A percentile compares a stretch with the other conserved stretches of the same genome.
Evolutionary conservation across 139 green algal species (phyloP).

Genomic region (Micromonas commoda): DNA sequence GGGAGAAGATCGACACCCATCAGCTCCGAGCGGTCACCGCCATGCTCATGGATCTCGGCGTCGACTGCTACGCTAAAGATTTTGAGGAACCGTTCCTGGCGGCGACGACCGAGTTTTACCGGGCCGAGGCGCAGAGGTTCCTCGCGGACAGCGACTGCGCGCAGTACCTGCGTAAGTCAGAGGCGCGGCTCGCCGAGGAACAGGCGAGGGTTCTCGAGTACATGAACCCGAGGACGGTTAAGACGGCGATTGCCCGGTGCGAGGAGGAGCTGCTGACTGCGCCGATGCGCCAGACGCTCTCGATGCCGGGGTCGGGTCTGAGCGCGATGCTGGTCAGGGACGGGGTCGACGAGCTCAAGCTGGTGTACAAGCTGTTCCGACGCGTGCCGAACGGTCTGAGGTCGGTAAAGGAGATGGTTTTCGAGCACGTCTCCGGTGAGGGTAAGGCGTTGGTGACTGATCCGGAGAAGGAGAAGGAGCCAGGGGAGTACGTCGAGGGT

Average conservation of each 20-base stretch:
- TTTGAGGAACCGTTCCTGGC: slow-evolving; percentile 87
- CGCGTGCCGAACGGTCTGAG: slow-evolving; percentile 63
- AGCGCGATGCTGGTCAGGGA: neutral
- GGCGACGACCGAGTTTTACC: slow-evolving; percentile 79
- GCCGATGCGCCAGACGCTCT: slow-evolving; percentile 56
- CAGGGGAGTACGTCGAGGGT: slow-evolving; percentile 78
- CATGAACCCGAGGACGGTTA: slow-evolving; percentile 71
- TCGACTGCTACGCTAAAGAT: slow-evolving; percentile 66
- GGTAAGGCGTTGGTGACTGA: slow-evolving; percentile 66
- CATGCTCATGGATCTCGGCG: slow-evolving; percentile 90
- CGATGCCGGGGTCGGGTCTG: neutral
- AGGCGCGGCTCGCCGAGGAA: slow-evolving; percentile 83
- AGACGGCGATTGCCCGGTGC: slow-evolving; percentile 53
- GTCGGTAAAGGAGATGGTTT: slow-evolving; percentile 58
- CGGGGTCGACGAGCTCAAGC: slow-evolving; percentile 52
- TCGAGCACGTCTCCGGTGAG: slow-evolving; percentile 38
- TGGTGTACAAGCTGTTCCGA: slow-evolving; percentile 79
- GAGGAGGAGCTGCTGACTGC: slow-evolving; percentile 78
- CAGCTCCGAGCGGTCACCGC: slow-evolving; percentile 73
- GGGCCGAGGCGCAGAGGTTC: slow-evolving; percentile 68
- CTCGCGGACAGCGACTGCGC: slow-evolving; percentile 69
- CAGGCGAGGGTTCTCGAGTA: slow-evolving; percentile 71
- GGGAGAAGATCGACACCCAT: slow-evolving; percentile 73
- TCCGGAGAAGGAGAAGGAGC: slow-evolving; percentile 52
- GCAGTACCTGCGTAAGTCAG: slow-evolving; percentile 76